Conservation (phyloP, 2,329 filamentous ascomycete genomes). For the Aspergillus neotritici region DNA sequence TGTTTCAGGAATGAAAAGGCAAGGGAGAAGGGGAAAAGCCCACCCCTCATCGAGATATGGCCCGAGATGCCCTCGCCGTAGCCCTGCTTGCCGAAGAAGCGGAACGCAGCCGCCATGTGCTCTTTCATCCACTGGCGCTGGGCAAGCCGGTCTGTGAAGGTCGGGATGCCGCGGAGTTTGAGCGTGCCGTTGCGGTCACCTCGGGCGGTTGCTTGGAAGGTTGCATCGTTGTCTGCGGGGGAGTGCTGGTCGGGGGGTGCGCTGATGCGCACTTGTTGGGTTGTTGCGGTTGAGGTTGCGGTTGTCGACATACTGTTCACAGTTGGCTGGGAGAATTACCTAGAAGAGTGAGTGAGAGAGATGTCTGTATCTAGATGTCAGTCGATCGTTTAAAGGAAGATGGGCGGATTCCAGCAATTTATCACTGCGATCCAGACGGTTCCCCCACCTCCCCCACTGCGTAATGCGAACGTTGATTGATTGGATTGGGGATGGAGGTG, state of each 20-base stretch:
- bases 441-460: no score
- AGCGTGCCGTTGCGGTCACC: conserved; percentile 32
- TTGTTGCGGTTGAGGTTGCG: no score
- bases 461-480: no score
- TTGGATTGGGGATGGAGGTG: no score
- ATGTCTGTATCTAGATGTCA: no score
- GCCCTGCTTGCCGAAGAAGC: conserved; percentile 37
- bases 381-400: no score
- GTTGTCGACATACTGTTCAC: no score
- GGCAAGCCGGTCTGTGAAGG: conserved; percentile 37
- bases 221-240: conserved; percentile 21
- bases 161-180: conserved; percentile 35
- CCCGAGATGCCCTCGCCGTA: conserved; percentile 40
- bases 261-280: conserved; percentile 1
- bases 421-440: no score
- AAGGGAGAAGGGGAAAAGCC: not conserved
- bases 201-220: conserved; percentile 33
- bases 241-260: not conserved
- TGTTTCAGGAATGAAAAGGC: no score
- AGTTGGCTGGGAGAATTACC: no score
- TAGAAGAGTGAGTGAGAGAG: no score
- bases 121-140: conserved; percentile 51
- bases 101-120: conserved; percentile 40
- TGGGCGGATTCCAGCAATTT: no score
- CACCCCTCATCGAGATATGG: conserved; percentile 39